Conservation (phyloP, 805 yeast genomes). For the Myxozyma monticola region DNA sequence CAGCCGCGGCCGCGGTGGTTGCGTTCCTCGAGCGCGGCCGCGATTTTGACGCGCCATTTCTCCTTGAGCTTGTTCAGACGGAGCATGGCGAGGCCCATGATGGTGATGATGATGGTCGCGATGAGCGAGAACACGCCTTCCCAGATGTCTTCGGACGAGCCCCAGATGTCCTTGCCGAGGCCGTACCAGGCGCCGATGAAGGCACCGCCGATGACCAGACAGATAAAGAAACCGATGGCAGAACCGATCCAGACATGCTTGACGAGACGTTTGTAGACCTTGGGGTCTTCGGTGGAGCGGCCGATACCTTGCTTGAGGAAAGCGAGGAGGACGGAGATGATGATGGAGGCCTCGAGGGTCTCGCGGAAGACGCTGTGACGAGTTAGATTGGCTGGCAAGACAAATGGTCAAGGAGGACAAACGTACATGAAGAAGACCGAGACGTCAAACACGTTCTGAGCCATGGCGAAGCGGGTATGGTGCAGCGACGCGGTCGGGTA, state of each 20-base stretch:
- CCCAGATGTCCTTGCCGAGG: slow-evolving; percentile 79
- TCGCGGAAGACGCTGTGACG: slow-evolving; percentile 70
- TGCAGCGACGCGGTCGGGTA: too few relatives aligned
- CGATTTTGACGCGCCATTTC: slow-evolving; percentile 95
- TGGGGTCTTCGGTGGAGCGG: slow-evolving; percentile 35
- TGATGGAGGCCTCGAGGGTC: slow-evolving; percentile 85
- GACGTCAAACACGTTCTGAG: slow-evolving; percentile 59
- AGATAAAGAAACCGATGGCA: slow-evolving; percentile 65
- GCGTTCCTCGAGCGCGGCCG: slow-evolving; percentile 61
- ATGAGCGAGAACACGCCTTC: slow-evolving; percentile 92
- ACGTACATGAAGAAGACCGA: slow-evolving; percentile 33
- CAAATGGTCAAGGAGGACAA: not conserved
- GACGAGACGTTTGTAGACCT: slow-evolving; percentile 62
- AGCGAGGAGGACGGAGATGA: slow-evolving; percentile 87
- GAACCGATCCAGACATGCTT: slow-evolving; percentile 89
- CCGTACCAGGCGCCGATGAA: slow-evolving; percentile 92
- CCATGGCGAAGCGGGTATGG: too few relatives aligned
- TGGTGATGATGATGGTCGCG: slow-evolving; percentile 82
- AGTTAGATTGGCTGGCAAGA: not conserved
- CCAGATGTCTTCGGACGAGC: slow-evolving; percentile 90
- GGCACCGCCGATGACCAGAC: slow-evolving; percentile 85
- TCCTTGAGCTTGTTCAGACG: slow-evolving; percentile 94
- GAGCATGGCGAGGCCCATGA: slow-evolving; percentile 96
- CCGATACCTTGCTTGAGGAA: slow-evolving; percentile 89
- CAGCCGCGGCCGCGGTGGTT: slow-evolving; percentile 31